phyloP scores from a whole-genome alignment of 305 asterid species.

The Solanum hybrid region DNA sequence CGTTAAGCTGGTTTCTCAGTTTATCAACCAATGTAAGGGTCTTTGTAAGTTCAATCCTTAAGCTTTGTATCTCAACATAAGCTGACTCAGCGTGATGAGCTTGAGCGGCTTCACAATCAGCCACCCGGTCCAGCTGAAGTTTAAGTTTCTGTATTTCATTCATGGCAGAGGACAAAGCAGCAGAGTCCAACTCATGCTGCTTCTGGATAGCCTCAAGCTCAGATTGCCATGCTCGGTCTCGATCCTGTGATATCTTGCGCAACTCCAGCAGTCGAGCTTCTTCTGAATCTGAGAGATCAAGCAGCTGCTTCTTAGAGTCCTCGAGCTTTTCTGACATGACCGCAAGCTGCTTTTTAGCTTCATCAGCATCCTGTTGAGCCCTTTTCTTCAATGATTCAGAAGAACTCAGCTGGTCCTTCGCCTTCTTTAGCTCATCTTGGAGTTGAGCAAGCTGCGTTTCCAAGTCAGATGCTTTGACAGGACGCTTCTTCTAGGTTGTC shows the following conservation, averaged over 20 bases:
- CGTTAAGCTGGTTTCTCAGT: slow-evolving; percentile 48
- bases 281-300: slow-evolving; percentile 53
- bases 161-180: slow-evolving; percentile 60
- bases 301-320: slow-evolving; percentile 53
- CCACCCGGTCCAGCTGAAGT: slow-evolving; percentile 39
- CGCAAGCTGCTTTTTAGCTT: slow-evolving; percentile 46
- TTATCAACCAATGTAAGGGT: slow-evolving; percentile 50
- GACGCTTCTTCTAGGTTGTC: slow-evolving; percentile 46
- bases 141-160: slow-evolving; percentile 73
- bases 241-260: slow-evolving; percentile 74
- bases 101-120: slow-evolving; percentile 57
- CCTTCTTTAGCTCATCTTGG: slow-evolving; percentile 61
- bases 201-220: slow-evolving; percentile 71
- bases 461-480: slow-evolving; percentile 39
- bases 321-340: slow-evolving; percentile 54
- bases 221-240: slow-evolving; percentile 76
- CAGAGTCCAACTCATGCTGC: slow-evolving; percentile 70
- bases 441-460: slow-evolving; percentile 67
- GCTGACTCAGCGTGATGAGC: slow-evolving; percentile 63
- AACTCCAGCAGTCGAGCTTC: slow-evolving; percentile 65
- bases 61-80: slow-evolving; percentile 41
- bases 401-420: slow-evolving; percentile 55
- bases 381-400: slow-evolving; percentile 60
- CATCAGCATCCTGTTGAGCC: slow-evolving; percentile 70
- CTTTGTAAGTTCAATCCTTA: slow-evolving; percentile 52